Conservation (phyloP, 306 rosid genomes). For the Vigna angularis region DNA sequence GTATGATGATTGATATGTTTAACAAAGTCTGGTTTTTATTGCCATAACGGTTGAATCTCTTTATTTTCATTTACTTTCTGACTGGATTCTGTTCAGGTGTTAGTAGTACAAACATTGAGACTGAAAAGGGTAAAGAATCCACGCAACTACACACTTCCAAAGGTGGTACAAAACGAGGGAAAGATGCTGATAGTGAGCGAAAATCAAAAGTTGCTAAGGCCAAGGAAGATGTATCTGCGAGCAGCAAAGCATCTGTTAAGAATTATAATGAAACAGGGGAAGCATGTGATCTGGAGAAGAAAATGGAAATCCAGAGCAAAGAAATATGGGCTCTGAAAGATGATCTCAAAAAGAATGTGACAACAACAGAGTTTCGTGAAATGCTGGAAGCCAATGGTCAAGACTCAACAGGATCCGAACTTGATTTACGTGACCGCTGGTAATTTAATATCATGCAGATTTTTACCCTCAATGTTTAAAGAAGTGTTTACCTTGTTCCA, state of each 20-base stretch:
- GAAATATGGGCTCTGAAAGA: constrained; percentile 89
- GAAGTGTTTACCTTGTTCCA: constrained; percentile 12
- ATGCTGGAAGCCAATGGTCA: constrained; percentile 83
- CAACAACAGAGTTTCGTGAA: constrained; percentile 76
- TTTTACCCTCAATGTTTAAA: constrained; percentile 10
- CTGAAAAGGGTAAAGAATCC: constrained; percentile 55
- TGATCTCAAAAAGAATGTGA: constrained; percentile 77
- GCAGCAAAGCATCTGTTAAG: constrained; percentile 52
- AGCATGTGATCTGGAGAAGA: constrained; percentile 56
- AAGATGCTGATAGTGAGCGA: constrained; percentile 53
- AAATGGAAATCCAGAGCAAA: constrained; percentile 79
- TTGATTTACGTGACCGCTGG: constrained; percentile 96
- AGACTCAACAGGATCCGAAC: constrained; percentile 89
- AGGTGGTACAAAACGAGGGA: constrained; percentile 74
- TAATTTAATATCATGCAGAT: constrained; percentile 41
- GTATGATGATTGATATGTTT: constrained; percentile 50
- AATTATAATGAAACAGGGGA: constrained; percentile 44
- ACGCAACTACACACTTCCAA: constrained; percentile 53
- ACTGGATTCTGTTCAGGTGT: constrained; percentile 53
- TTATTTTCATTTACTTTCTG: constrained; percentile 32
- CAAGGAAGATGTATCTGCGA: constrained; percentile 62
- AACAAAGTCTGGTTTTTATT: constrained; percentile 39
- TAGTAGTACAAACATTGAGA: constrained; percentile 46
- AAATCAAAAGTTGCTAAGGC: constrained; percentile 72
- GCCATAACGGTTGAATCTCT: constrained; percentile 14